Evolutionary conservation across 768 basidiomycete genomes (phyloP), one percentile per base, ranked within the genome.

Genomic region (Mrakia hoshinonis): DNA sequence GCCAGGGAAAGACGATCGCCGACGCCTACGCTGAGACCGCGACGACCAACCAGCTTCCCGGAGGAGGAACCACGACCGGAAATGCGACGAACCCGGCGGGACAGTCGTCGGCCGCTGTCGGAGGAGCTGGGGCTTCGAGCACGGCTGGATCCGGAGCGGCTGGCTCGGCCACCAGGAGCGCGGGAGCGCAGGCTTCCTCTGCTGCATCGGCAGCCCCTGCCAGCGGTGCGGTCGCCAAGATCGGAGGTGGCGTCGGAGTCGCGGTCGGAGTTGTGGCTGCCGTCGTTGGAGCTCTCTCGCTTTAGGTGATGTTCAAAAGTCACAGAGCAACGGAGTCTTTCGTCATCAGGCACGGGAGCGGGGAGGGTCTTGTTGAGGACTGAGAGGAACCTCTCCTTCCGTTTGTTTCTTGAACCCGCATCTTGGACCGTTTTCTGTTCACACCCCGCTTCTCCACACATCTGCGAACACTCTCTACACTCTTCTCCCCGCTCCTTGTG

Each of bases 11-110:
- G 78, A 78, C 82, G 18, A 74, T 87, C 22, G 74, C 79, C 24
- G 85, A 91, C 76, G 86, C 89, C 3, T 95, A 93, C 81, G 81
- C 90, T 72, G 91, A 93, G 82, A 89, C 89, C 3, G 89, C 89
- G 76, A 81, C 88, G 78, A 92, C 91, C 81, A 26, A 43, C 52
- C 22, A 43, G 10, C 49, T 62, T 39, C 58, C 58, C 22, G 58
- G 58, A 38, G 58, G 58, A 15, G 58, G 58, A 36, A 22, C 34
- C 3, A 52, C 46, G 20, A 15, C 36, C 12, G 49, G 46, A 34
- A 68, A 38, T 46, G 63, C 63, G 48, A 49, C 62, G 9, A 47
- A 47, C 36, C 43, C 61, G 34, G 62, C 58, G 24, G 70, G 48
- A 18, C 31, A 38, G 18, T 47, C 51, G 31, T 70, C 74, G 29